phyloP scores from a whole-genome alignment of 2,329 filamentous ascomycete genomes.

The Colletotrichum gloeosporioides region DNA sequence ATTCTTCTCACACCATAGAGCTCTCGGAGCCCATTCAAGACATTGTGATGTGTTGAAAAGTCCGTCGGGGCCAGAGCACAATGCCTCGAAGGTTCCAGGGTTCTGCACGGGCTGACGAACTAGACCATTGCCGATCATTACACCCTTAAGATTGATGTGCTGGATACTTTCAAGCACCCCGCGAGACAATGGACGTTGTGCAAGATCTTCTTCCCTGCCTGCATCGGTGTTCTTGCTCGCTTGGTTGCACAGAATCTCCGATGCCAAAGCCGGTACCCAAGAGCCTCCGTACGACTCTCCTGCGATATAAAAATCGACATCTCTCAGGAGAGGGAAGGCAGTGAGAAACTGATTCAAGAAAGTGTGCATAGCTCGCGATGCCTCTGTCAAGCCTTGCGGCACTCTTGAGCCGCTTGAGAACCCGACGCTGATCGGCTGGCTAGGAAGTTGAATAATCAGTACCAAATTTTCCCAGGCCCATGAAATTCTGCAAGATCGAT shows the following conservation, averaged over 20 bases:
- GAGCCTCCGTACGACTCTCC: not conserved
- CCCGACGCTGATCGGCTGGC: not conserved
- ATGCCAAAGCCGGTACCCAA: not conserved
- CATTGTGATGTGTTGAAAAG: not conserved
- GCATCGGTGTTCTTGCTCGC: not conserved
- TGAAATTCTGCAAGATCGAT: not conserved
- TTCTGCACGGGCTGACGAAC: not conserved
- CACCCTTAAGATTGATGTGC: not conserved
- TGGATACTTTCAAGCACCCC: rapidly evolving
- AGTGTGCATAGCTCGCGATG: not conserved
- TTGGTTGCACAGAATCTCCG: not conserved
- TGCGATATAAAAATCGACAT: not conserved
- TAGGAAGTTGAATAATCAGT: not conserved
- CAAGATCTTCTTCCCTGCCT: not conserved
- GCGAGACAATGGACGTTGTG: not conserved
- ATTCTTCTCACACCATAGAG: not conserved
- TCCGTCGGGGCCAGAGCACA: not conserved
- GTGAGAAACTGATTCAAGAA: not conserved
- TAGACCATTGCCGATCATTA: not conserved
- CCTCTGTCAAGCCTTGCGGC: not conserved
- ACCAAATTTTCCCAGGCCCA: not conserved
- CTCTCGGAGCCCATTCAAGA: not conserved
- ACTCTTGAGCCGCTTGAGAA: not conserved
- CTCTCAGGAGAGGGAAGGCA: not conserved
- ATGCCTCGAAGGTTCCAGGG: not conserved